Evolutionary conservation across 208 protist genomes (phyloP).

Genomic region (Crithidia brevicula): DNA sequence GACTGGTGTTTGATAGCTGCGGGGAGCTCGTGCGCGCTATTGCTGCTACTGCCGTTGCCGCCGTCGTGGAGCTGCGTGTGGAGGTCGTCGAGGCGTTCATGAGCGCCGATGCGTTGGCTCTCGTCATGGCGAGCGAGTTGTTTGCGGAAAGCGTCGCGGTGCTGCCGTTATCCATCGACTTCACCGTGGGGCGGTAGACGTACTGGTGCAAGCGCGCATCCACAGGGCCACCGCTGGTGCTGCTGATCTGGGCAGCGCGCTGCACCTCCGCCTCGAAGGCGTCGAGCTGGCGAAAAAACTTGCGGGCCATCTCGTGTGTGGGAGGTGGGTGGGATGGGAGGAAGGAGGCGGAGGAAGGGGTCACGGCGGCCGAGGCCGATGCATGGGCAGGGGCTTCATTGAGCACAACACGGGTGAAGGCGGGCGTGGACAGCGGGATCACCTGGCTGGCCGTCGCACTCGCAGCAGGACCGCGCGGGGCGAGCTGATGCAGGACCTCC

Average conservation of each 20-base stretch:
- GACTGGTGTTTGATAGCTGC: no score
- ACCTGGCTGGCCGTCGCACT: conserved; percentile 26
- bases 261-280: conserved; percentile 25
- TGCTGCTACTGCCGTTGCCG: background rate
- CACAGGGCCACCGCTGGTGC: background rate
- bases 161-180: conserved; percentile 1
- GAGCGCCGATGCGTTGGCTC: background rate
- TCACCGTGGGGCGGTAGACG: conserved; percentile 31
- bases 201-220: conserved; percentile 15
- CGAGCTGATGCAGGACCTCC: conserved; percentile 31
- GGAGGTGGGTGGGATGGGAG: background rate
- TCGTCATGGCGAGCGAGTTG: conserved; percentile 20
- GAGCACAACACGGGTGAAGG: conserved; percentile 25
- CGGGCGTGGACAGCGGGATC: conserved; percentile 15
- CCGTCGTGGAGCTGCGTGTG: background rate
- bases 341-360: background rate
- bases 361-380: background rate
- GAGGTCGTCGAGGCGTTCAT: background rate
- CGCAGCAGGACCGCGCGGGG: conserved; percentile 27
- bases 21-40: background rate
- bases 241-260: conserved; percentile 5
- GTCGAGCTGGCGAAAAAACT: conserved; percentile 33
- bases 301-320: conserved; percentile 6
- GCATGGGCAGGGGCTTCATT: background rate
- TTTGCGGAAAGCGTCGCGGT: background rate